Conservation (phyloP, 805 yeast species). For the Starmerella geochares region DNA sequence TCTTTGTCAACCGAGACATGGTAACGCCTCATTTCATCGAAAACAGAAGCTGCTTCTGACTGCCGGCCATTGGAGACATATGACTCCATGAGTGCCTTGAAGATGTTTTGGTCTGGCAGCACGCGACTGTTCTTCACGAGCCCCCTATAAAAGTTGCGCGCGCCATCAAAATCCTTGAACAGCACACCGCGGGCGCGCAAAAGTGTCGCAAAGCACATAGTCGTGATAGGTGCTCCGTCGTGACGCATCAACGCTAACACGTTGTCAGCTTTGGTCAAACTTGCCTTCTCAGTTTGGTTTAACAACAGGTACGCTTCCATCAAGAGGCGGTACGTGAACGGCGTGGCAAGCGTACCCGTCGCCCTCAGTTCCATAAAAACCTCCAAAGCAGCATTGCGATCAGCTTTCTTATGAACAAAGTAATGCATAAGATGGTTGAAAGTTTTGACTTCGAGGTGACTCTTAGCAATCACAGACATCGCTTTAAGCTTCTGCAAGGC, state of each 20-base stretch:
- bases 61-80: slow-evolving; percentile 31
- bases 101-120: slow-evolving; percentile 33
- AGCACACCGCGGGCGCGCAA: slow-evolving; percentile 35
- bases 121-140: slow-evolving; percentile 28
- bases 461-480: slow-evolving; percentile 2
- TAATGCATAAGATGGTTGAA: slow-evolving; percentile 35
- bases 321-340: slow-evolving; percentile 35
- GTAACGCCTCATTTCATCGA: slow-evolving; percentile 30
- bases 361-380: slow-evolving; percentile 28
- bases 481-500: slow-evolving; percentile 13
- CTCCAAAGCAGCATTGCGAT: slow-evolving; percentile 30
- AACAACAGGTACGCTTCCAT: slow-evolving; percentile 32
- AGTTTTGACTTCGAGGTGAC: slow-evolving; percentile 24
- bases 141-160: slow-evolving; percentile 31
- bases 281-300: slow-evolving; percentile 28
- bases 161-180: slow-evolving; percentile 30
- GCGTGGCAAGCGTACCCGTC: slow-evolving; percentile 29
- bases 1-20: slow-evolving; percentile 27
- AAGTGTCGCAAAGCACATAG: slow-evolving; percentile 34
- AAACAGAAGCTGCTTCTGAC: slow-evolving; percentile 28
- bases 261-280: slow-evolving; percentile 31
- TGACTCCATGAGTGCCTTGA: slow-evolving; percentile 35
- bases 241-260: slow-evolving; percentile 30
- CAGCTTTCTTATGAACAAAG: slow-evolving; percentile 30
- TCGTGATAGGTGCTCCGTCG: slow-evolving; percentile 27